These are phyloP conservation scores for Camellia granthamiana DNA, from an alignment of 148 eudicot genomes.

Conservation along the genomic window DNA sequence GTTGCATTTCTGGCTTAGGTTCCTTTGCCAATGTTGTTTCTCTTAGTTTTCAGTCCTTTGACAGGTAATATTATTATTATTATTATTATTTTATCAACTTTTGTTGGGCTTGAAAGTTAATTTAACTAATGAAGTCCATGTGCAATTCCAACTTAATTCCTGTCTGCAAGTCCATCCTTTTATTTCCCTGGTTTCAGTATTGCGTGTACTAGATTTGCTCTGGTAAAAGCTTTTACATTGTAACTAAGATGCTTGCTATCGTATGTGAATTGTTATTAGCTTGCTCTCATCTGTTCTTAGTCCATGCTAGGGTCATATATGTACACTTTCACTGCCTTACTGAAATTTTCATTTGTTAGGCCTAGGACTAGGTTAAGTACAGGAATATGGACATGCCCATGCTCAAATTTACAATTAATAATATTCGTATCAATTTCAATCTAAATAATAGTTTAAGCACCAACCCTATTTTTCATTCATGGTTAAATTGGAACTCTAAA, in stretches of 20 bases:
- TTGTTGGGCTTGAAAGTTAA: background rate
- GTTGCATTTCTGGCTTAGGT: constrained; percentile 60
- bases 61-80: constrained; percentile 34
- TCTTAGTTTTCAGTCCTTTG: constrained; percentile 52
- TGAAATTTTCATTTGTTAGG: too few species aligned
- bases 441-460: background rate
- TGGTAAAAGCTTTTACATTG: constrained; percentile 28
- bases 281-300: background rate
- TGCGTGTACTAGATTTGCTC: constrained; percentile 37
- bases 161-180: constrained; percentile 59
- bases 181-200: constrained; percentile 66
- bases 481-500: background rate
- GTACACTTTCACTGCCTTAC: background rate
- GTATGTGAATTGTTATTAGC: too few species aligned
- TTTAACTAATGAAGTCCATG: constrained; percentile 17
- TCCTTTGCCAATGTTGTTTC: constrained; percentile 52
- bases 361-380: too few species aligned
- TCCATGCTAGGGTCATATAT: background rate
- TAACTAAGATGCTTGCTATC: background rate
- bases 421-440: background rate
- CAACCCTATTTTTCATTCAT: background rate
- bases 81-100: background rate
- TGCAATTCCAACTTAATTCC: constrained; percentile 49
- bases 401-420: background rate
- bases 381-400: too few species aligned